phyloP scores from a whole-genome alignment of 2,329 filamentous ascomycete species.

The Ascochyta viciae-villosae region DNA sequence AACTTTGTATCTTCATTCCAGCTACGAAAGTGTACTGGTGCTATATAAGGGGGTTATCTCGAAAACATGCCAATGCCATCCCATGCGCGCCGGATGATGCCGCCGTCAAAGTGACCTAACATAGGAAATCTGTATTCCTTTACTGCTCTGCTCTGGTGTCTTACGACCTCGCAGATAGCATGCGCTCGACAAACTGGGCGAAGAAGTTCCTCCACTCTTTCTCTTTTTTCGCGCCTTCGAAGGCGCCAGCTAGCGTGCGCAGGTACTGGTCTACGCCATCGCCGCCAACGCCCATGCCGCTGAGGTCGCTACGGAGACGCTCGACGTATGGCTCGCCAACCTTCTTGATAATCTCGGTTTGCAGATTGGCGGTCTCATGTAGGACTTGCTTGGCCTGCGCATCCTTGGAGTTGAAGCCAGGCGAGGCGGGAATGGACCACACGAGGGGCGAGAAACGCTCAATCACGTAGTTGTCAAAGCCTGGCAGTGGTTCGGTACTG shows the following conservation, averaged over 20 bases:
- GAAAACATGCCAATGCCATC: slow-evolving; percentile 20
- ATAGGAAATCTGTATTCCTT: not conserved
- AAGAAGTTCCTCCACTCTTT: slow-evolving; percentile 57
- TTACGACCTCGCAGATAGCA: slow-evolving; percentile 31
- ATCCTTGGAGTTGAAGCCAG: slow-evolving; percentile 82
- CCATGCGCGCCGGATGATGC: slow-evolving; percentile 19
- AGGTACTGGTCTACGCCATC: slow-evolving; percentile 72
- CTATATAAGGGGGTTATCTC: slow-evolving; percentile 19
- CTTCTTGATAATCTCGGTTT: slow-evolving; percentile 90
- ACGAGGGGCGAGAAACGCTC: slow-evolving; percentile 85
- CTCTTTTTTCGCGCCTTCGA: slow-evolving; percentile 48
- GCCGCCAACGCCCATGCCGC: slow-evolving; percentile 69
- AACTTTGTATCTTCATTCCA: slow-evolving; percentile 11
- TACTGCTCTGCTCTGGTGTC: not conserved
- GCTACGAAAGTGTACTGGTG: slow-evolving; percentile 13
- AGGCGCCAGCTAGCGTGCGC: slow-evolving; percentile 49
- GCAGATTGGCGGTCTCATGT: slow-evolving; percentile 83
- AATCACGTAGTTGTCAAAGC: slow-evolving; percentile 92
- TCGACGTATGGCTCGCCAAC: slow-evolving; percentile 82
- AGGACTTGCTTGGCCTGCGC: slow-evolving; percentile 89
- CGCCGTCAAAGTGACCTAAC: slow-evolving; percentile 16
- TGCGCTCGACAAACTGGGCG: slow-evolving; percentile 50
- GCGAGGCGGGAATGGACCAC: slow-evolving; percentile 85
- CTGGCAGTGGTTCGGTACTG: slow-evolving; percentile 69
- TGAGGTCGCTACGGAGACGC: slow-evolving; percentile 71